Conservation (phyloP, 495 filamentous ascomycete genomes). For the Penicillium ucsense region DNA sequence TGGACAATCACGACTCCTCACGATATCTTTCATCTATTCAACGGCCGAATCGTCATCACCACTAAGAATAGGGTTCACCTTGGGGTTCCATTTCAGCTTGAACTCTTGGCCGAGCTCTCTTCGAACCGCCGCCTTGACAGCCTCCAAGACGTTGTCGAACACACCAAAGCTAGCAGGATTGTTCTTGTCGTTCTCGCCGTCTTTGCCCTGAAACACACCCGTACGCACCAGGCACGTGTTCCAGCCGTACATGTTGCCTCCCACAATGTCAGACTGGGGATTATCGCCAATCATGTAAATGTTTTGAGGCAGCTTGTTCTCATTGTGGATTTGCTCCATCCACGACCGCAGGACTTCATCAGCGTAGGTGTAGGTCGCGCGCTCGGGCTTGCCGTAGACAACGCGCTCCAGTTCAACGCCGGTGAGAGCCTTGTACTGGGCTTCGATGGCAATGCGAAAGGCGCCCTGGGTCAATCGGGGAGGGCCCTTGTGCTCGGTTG, state of each 20-base stretch:
- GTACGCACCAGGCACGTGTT: slow-evolving; percentile 63
- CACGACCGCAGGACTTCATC: slow-evolving; percentile 65
- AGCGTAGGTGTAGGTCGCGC: slow-evolving; percentile 72
- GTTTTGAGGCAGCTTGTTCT: slow-evolving; percentile 59
- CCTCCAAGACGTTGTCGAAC: slow-evolving; percentile 46
- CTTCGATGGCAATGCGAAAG: slow-evolving; percentile 69
- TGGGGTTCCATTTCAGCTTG: slow-evolving; percentile 47
- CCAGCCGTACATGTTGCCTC: slow-evolving; percentile 76
- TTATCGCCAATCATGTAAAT: slow-evolving; percentile 81
- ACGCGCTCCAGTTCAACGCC: slow-evolving; percentile 69
- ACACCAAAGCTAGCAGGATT: slow-evolving; percentile 50
- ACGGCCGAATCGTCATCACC: slow-evolving; percentile 44
- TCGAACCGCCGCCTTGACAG: slow-evolving; percentile 42
- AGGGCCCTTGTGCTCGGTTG: slow-evolving; percentile 60
- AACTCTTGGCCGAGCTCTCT: slow-evolving; percentile 50
- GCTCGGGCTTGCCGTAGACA: slow-evolving; percentile 76
- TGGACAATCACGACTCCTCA: too few species aligned
- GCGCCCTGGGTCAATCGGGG: slow-evolving; percentile 67
- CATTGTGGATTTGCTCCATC: slow-evolving; percentile 70
- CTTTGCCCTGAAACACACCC: slow-evolving; percentile 47
- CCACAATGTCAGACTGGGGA: slow-evolving; percentile 67
- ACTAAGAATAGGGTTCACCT: slow-evolving; percentile 57
- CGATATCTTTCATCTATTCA: slow-evolving; percentile 29
- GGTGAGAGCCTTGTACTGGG: slow-evolving; percentile 68
- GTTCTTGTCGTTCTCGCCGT: slow-evolving; percentile 44